Conservation (phyloP, 2,329 filamentous ascomycete species). For the Fusarium oxysporum region DNA sequence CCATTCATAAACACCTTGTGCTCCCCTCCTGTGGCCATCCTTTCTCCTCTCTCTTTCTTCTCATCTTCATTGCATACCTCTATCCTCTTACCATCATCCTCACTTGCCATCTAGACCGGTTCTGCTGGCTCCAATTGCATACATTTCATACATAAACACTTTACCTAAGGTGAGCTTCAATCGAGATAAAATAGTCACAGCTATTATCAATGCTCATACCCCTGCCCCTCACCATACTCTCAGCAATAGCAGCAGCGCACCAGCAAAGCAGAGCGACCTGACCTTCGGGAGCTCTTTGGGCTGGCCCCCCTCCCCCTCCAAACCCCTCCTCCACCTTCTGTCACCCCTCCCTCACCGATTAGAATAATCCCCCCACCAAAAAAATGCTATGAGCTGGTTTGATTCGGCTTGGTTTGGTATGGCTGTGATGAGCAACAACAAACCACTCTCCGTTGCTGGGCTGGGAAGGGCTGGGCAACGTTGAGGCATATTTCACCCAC, state of each 20-base stretch:
- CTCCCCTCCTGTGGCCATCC: slow-evolving; percentile 20
- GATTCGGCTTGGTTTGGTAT: slow-evolving; percentile 30
- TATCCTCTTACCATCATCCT: not conserved
- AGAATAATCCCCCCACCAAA: slow-evolving; percentile 41
- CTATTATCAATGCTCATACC: slow-evolving; percentile 27
- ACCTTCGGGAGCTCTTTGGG: not conserved
- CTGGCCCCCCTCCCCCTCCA: not conserved
- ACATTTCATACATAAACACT: slow-evolving; percentile 23
- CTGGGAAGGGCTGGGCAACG: slow-evolving; percentile 10
- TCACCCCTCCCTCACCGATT: slow-evolving; percentile 40
- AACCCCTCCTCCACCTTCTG: slow-evolving; percentile 29
- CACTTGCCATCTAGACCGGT: slow-evolving; percentile 26
- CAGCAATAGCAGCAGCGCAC: not conserved
- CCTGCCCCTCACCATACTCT: slow-evolving; percentile 13
- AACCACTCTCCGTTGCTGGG: slow-evolving; percentile 14
- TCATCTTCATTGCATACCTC: slow-evolving; percentile 21
- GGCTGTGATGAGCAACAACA: slow-evolving; percentile 45
- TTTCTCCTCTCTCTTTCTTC: slow-evolving; percentile 13
- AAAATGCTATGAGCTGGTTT: slow-evolving; percentile 35
- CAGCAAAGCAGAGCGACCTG: slow-evolving; percentile 1
- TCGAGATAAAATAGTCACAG: slow-evolving; percentile 22
- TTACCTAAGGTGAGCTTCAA: slow-evolving; percentile 37
- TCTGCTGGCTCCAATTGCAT: slow-evolving; percentile 28
- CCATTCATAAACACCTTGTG: slow-evolving; percentile 37
- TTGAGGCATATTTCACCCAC: slow-evolving; percentile 46